These are phyloP conservation scores for Pseudogymnoascus sp. DNA, from an alignment of 2,329 filamentous ascomycete species.

Conservation along the genomic window DNA sequence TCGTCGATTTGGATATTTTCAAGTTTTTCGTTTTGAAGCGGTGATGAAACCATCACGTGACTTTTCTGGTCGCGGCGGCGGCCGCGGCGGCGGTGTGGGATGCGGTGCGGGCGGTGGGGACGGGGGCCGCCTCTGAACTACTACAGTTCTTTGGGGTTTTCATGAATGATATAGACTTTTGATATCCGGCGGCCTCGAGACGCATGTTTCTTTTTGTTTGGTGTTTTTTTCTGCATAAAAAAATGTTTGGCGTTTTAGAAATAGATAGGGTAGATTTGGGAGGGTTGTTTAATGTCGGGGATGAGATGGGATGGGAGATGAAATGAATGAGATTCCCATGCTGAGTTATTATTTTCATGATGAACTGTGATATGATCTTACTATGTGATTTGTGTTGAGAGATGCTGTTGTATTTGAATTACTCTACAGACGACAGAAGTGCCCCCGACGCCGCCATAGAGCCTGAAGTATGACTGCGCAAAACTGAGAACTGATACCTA, in stretches of 20 bases:
- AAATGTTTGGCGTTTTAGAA: conserved; percentile 7
- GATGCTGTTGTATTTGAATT: neutral
- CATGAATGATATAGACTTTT: conserved; percentile 6
- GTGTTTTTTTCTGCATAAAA: neutral
- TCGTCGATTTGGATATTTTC: neutral
- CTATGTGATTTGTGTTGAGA: neutral
- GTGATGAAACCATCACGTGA: neutral
- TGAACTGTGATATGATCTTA: neutral
- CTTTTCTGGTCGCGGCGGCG: neutral
- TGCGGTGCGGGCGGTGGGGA: neutral
- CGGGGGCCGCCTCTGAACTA: conserved; percentile 1
- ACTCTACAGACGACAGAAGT: neutral
- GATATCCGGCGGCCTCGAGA: conserved; percentile 7
- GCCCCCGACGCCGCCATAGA: neutral
- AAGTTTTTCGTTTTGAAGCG: neutral
- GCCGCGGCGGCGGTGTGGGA: neutral
- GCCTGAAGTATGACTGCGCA: neutral
- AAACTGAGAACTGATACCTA: neutral
- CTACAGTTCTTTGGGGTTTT: neutral
- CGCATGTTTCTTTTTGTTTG: neutral
- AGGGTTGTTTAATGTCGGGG: neutral
- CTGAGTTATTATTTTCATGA: neutral
- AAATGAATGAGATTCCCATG: conserved; percentile 2
- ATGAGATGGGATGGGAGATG: neutral
- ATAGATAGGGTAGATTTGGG: neutral